Evolutionary conservation across 129 eudicot species (phyloP).

Genomic region (Silybum marianum): DNA sequence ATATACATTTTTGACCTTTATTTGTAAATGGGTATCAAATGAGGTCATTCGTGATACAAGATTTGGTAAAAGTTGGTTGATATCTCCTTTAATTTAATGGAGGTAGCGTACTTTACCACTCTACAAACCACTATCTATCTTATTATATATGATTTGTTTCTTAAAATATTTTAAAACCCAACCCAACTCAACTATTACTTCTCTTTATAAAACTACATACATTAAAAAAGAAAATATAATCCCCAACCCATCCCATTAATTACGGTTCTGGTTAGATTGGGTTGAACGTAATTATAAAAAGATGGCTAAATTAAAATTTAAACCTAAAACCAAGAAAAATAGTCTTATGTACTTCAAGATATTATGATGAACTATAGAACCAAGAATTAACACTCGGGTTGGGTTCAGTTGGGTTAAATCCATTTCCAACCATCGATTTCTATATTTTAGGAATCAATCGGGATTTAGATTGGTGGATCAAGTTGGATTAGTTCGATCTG

Average conservation of each 20-base stretch:
- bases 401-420: not conserved
- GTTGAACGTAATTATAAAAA: not conserved
- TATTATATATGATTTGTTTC: not conserved
- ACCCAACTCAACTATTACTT: not conserved
- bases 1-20: constrained; percentile 1
- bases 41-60: constrained; percentile 33
- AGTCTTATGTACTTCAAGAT: not conserved
- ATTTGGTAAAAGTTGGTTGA: constrained; percentile 51
- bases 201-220: not conserved
- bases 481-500: not conserved
- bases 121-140: constrained; percentile 40
- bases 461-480: not conserved
- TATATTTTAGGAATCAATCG: not conserved
- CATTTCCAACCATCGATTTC: not conserved
- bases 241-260: too few relatives aligned
- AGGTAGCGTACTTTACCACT: constrained; percentile 42
- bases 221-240: not conserved
- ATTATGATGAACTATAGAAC: not conserved
- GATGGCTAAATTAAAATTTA: not conserved
- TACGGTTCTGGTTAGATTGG: not conserved
- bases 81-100: constrained; percentile 18
- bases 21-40: constrained; percentile 23
- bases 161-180: not conserved
- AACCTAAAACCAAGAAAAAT: too few relatives aligned
- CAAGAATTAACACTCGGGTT: too few relatives aligned